Evolutionary conservation across 805 yeast genomes (phyloP), one percentile per base, ranked within the genome.

Genomic region (Kuraishia molischiana): DNA sequence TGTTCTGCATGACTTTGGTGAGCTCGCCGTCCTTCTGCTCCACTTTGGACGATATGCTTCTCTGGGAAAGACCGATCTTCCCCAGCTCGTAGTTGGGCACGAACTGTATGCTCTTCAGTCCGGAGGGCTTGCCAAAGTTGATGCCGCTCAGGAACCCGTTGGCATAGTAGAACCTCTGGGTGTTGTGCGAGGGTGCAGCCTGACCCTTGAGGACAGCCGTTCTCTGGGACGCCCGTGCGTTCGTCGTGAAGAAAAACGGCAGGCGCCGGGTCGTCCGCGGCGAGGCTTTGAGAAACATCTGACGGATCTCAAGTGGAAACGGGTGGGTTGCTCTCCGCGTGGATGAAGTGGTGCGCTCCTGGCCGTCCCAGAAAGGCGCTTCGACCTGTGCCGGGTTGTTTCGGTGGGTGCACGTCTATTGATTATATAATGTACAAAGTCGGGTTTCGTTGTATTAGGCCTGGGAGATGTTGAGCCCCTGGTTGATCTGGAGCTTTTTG

Each of bases 401-500:
- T n/a, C n/a, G n/a, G n/a, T n/a, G n/a, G n/a, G n/a, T n/a, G n/a
- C n/a, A n/a, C n/a, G n/a, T n/a, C n/a, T n/a, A n/a, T n/a, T n/a
- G n/a, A n/a, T n/a, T n/a, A n/a, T n/a, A n/a, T n/a, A n/a, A n/a
- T n/a, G n/a, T n/a, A n/a, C n/a, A n/a, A n/a, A n/a, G n/a, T n/a
- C n/a, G n/a, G n/a, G n/a, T n/a, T n/a, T n/a, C n/a, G n/a, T n/a
- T n/a, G n/a, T n/a, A n/a, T n/a, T n/a, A n/a, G n/a, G n/a, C n/a
- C 24, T 14, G 13, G 15, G 44, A 14, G 8, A 44, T 38, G 32
- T 35, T 43, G 19, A 15, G 22, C 4, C 48, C 45, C 21, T 41
- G 41, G 39, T 85, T 87, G 45, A 92, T 80, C 62, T 90, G 97
- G 40, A 92, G 67, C 66, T 85, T 82, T 59, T 90, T 92, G 61